Conservation (phyloP, 176 grass and related monocot genomes). For the Aegilops umbellulata region DNA sequence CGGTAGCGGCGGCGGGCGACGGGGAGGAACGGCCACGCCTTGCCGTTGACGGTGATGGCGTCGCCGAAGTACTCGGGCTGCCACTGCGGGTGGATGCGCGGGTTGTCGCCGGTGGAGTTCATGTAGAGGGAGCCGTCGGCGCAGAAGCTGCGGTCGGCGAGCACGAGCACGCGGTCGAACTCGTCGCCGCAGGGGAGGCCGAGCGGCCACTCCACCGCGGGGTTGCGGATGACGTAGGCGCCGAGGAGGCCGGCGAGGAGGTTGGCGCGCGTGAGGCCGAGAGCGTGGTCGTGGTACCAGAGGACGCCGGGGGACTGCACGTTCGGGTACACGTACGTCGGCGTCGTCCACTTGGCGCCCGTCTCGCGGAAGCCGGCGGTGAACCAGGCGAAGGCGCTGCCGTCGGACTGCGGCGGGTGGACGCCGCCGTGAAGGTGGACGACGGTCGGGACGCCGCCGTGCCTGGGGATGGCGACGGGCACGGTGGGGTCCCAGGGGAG, state of each 20-base stretch:
- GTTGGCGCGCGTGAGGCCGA: constrained; percentile 68
- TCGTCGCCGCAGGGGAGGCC: constrained; percentile 50
- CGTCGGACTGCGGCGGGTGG: constrained; percentile 56
- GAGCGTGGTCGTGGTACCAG: constrained; percentile 81
- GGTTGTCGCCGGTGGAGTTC: constrained; percentile 51
- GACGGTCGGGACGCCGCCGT: constrained; percentile 67
- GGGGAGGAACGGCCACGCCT: constrained; percentile 65
- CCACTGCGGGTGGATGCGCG: constrained; percentile 52
- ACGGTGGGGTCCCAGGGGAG: constrained; percentile 75
- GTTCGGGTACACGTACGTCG: constrained; percentile 64
- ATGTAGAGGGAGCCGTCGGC: constrained; percentile 56
- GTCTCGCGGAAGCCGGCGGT: constrained; percentile 46
- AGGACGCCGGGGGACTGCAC: constrained; percentile 52
- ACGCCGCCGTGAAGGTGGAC: constrained; percentile 75
- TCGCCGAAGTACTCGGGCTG: constrained; percentile 75
- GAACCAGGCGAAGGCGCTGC: constrained; percentile 67
- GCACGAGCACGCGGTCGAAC: constrained; percentile 50
- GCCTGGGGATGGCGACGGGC: constrained; percentile 36
- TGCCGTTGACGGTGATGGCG: constrained; percentile 68
- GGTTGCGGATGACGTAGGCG: constrained; percentile 54
- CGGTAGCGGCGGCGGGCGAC: constrained; percentile 52
- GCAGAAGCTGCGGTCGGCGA: constrained; percentile 73
- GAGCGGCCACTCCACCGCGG: constrained; percentile 20
- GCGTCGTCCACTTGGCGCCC: constrained; percentile 33
- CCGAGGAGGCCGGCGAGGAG: constrained; percentile 79